Evolutionary conservation across 805 yeast species (phyloP).

Genomic region (Zygoascus biomembranicola): DNA sequence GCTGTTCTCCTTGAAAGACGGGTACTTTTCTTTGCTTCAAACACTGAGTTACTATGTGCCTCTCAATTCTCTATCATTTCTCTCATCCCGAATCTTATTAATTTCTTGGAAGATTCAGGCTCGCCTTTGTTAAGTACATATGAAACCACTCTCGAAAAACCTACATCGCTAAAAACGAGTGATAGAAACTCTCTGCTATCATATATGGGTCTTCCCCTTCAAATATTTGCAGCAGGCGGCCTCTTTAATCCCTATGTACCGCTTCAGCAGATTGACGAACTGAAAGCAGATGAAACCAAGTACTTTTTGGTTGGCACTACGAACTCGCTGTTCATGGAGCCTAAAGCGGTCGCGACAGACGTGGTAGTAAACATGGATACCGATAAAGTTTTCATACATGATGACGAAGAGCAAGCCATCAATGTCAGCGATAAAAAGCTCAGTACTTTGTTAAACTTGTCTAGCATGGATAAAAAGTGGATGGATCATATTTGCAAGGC

Average conservation of each 20-base stretch:
- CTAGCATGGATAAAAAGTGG: conserved; percentile 66
- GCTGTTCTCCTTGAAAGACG: conserved; percentile 67
- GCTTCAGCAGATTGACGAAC: conserved; percentile 76
- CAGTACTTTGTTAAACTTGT: conserved; percentile 38
- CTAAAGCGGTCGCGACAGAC: conserved; percentile 30
- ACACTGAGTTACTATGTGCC: conserved; percentile 72
- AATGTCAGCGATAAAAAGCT: conserved; percentile 40
- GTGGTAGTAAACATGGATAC: conserved; percentile 7
- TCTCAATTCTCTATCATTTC: conserved; percentile 78
- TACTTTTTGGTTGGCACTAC: conserved; percentile 81
- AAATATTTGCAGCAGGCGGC: conserved; percentile 76
- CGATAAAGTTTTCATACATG: conserved; percentile 1
- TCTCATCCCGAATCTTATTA: conserved; percentile 70
- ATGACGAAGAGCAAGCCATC: conserved; percentile 27
- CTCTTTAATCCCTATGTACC: conserved; percentile 93
- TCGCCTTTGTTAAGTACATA: conserved; percentile 61
- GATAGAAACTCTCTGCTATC: conserved; percentile 68
- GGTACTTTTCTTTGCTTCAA: conserved; percentile 67
- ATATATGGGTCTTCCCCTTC: conserved; percentile 84
- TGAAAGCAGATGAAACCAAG: conserved; percentile 46
- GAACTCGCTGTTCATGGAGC: conserved; percentile 68
- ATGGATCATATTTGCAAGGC: conserved; percentile 47
- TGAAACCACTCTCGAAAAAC: conserved; percentile 43
- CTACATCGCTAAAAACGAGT: conserved; percentile 64
- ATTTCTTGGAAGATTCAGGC: conserved; percentile 67